Percentiles rank a stretch among this genome's conserved stretches.
These are phyloP conservation scores for Apiospora arundinis DNA, from an alignment of 2,329 filamentous ascomycete species.

Conservation along the genomic window DNA sequence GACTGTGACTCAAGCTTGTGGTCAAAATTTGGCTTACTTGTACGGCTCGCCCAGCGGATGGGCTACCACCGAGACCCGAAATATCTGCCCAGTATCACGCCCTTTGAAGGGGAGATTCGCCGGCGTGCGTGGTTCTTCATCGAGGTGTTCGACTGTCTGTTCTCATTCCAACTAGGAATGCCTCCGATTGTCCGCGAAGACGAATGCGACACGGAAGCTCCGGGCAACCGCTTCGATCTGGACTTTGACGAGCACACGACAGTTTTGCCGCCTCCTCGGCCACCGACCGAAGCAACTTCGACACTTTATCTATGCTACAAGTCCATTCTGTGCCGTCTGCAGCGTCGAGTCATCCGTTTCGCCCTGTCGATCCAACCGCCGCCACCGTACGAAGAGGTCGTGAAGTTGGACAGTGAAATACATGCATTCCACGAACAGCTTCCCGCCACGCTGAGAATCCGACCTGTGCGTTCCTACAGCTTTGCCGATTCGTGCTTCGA, in stretches of 20 bases:
- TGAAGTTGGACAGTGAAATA: conserved; percentile 49
- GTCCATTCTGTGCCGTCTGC: conserved; percentile 49
- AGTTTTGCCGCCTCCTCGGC: conserved; percentile 50
- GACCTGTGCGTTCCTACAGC: conserved; percentile 49
- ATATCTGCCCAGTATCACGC: conserved; percentile 49
- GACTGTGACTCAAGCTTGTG: conserved; percentile 53
- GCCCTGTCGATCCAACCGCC: conserved; percentile 45
- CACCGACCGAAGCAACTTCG: conserved; percentile 50
- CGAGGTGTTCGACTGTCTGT: conserved; percentile 54
- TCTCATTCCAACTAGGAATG: conserved; percentile 60
- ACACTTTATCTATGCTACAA: conserved; percentile 51
- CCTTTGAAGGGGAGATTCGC: conserved; percentile 59
- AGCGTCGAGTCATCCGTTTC: conserved; percentile 51
- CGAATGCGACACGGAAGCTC: conserved; percentile 53
- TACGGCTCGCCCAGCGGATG: conserved; percentile 57
- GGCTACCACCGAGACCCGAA: conserved; percentile 58
- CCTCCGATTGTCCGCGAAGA: conserved; percentile 56
- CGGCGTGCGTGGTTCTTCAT: conserved; percentile 56
- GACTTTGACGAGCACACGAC: conserved; percentile 57
- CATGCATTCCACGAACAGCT: conserved; percentile 45
- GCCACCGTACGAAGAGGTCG: conserved; percentile 45
- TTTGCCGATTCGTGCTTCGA: conserved; percentile 51
- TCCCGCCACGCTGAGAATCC: conserved; percentile 48
- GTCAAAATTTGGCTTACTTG: conserved; percentile 53
- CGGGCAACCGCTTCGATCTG: conserved; percentile 54